phyloP scores from a whole-genome alignment of 2,329 filamentous ascomycete species.

The Epichloe sibirici region DNA sequence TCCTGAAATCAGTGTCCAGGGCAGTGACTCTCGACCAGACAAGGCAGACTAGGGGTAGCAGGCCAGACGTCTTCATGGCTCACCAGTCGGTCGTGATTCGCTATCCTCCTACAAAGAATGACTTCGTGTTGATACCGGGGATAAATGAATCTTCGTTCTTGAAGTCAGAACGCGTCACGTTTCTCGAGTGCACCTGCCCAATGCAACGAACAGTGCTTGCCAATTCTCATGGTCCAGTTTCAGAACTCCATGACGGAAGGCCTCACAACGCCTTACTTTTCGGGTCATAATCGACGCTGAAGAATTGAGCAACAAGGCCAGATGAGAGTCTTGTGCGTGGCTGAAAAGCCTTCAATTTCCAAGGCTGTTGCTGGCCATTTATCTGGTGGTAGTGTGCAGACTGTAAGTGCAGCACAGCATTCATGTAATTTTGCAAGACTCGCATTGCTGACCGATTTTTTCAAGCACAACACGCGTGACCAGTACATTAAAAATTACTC shows the following conservation, averaged over 20 bases:
- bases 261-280: too few species aligned
- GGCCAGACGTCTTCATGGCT: too few species aligned
- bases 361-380: slow-evolving; percentile 88
- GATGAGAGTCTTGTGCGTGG: slow-evolving; percentile 44
- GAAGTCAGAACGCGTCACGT: not conserved
- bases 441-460: slow-evolving; percentile 10
- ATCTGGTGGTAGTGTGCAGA: slow-evolving; percentile 59
- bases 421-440: not conserved
- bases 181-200: not conserved
- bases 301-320: not conserved
- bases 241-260: not conserved
- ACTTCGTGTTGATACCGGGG: not conserved
- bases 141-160: not conserved
- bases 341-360: slow-evolving; percentile 77
- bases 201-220: not conserved
- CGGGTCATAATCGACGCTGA: not conserved
- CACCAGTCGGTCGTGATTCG: too few species aligned
- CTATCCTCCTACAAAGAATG: not conserved
- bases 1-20: too few species aligned
- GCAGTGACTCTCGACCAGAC: too few species aligned
- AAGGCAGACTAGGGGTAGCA: too few species aligned
- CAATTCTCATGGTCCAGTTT: not conserved
- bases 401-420: slow-evolving; percentile 38
- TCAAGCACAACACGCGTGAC: slow-evolving; percentile 54
- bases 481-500: slow-evolving; percentile 88